Evolutionary conservation across 2,329 filamentous ascomycete genomes (phyloP).

Genomic region (Tolypocladium tundrense): DNA sequence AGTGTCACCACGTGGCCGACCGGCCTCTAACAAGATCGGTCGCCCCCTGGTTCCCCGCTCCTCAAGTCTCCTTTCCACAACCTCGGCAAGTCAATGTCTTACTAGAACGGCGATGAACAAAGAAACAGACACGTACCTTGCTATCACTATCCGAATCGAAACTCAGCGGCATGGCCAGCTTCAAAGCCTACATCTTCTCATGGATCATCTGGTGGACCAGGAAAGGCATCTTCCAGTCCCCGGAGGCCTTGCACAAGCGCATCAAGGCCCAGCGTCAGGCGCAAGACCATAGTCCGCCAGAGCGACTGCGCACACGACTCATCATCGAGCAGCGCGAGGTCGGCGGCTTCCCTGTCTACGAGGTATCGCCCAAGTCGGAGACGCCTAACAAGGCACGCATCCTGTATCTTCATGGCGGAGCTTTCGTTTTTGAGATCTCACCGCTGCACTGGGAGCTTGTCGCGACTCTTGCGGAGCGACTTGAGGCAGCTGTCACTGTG

Average conservation of each 20-base stretch:
- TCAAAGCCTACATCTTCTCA: not conserved
- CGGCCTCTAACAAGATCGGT: not conserved
- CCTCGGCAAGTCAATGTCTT: not conserved
- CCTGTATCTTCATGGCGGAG: not conserved
- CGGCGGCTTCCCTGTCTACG: not conserved
- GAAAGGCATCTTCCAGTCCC: not conserved
- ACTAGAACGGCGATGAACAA: not conserved
- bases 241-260: not conserved
- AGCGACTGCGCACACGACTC: not conserved
- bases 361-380: not conserved
- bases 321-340: not conserved
- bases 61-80: not conserved
- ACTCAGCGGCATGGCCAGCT: not conserved
- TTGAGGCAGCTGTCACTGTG: not conserved
- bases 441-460: not conserved
- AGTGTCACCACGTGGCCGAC: not conserved
- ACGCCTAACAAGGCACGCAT: not conserved
- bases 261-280: not conserved
- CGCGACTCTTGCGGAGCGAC: not conserved
- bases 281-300: not conserved
- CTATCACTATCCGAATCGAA: not conserved
- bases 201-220: not conserved
- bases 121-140: not conserved
- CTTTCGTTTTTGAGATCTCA: not conserved
- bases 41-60: not conserved